Percentiles rank a stretch among this genome's conserved stretches.
Evolutionary conservation across 2,329 filamentous ascomycete genomes (phyloP).

Genomic region (Calycina herbarum): DNA sequence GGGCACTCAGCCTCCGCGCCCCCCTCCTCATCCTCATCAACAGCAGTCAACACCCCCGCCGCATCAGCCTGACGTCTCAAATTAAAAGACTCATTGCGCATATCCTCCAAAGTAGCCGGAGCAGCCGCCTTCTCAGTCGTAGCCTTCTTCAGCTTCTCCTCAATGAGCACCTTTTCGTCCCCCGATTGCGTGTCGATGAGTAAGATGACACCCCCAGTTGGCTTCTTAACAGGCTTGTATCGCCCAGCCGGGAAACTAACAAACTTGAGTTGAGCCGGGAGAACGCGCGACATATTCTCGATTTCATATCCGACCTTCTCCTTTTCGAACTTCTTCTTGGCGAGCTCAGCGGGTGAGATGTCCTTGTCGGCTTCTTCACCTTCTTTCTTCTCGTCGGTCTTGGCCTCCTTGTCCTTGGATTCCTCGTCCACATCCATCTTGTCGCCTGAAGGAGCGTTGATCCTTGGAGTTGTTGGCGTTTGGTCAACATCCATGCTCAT

Average conservation of each 20-base stretch:
- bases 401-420: constrained; percentile 46
- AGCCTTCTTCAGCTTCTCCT: constrained; percentile 88
- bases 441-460: constrained; percentile 55
- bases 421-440: constrained; percentile 87
- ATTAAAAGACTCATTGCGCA: constrained; percentile 37
- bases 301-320: constrained; percentile 97
- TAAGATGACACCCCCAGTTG: constrained; percentile 91
- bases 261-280: constrained; percentile 91
- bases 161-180: constrained; percentile 77
- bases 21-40: constrained; percentile 80
- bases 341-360: constrained; percentile 50
- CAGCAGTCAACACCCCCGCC: constrained; percentile 70
- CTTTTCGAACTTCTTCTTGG: constrained; percentile 90
- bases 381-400: constrained; percentile 62
- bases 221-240: constrained; percentile 93
- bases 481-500: constrained; percentile 80
- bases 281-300: constrained; percentile 93
- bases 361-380: constrained; percentile 61
- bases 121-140: constrained; percentile 60
- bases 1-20: constrained; percentile 72
- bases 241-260: constrained; percentile 88
- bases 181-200: constrained; percentile 79
- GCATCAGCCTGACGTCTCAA: constrained; percentile 44
- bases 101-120: constrained; percentile 35
- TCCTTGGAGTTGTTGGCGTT: constrained; percentile 71